A percentile compares a stretch with the other conserved stretches of the same genome.
Conservation (phyloP, 768 basidiomycete species). For the Paxillus rubicundulus region DNA sequence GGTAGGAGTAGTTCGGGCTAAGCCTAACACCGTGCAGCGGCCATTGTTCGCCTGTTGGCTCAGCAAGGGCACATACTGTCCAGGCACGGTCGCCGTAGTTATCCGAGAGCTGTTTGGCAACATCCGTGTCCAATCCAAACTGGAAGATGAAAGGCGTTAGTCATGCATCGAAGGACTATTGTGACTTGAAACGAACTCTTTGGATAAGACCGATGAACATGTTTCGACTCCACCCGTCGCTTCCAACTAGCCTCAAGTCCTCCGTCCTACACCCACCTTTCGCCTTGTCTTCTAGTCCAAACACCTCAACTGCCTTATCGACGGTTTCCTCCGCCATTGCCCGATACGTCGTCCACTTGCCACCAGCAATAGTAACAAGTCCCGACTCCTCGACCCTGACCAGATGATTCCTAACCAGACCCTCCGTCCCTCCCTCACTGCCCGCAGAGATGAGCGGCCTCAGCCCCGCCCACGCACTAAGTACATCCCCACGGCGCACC, state of each 20-base stretch:
- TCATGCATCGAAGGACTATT: neutral
- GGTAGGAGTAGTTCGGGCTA: conserved; percentile 72
- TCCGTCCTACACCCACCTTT: conserved; percentile 75
- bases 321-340: conserved; percentile 96
- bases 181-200: conserved; percentile 48
- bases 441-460: conserved; percentile 89
- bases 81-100: conserved; percentile 97
- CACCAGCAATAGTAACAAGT: conserved; percentile 91
- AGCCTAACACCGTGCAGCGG: conserved; percentile 84
- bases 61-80: conserved; percentile 82
- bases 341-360: conserved; percentile 98
- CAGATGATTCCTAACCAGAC: conserved; percentile 91
- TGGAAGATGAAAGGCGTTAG: conserved; percentile 25
- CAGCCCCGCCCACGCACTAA: conserved; percentile 93
- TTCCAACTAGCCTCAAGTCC: conserved; percentile 79
- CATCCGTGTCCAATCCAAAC: conserved; percentile 90
- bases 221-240: conserved; percentile 90
- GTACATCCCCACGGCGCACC: conserved; percentile 90
- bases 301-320: conserved; percentile 79
- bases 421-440: conserved; percentile 70
- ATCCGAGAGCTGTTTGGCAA: conserved; percentile 90
- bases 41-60: conserved; percentile 75
- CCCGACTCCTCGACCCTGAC: conserved; percentile 79
- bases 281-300: conserved; percentile 55
- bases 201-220: conserved; percentile 98